Evolutionary conservation across 306 rosid species (phyloP).

Genomic region (Prunus kanzakura): DNA sequence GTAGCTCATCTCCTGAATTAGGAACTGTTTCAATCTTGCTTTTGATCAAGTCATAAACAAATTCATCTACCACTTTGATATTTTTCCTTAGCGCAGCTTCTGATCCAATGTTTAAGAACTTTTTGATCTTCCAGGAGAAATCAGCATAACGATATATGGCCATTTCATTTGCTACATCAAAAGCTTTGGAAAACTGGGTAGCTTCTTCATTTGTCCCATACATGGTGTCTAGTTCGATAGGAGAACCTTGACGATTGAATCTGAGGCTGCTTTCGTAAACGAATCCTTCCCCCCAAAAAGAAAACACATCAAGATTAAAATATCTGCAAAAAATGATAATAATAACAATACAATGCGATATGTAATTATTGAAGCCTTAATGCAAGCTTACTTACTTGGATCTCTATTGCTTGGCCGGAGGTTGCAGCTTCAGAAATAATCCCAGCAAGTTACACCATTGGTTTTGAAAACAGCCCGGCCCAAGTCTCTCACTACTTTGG

Average conservation of each 20-base stretch:
- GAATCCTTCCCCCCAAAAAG: background rate
- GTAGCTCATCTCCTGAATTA: background rate
- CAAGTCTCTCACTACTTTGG: constrained; percentile 6
- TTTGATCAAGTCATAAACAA: constrained; percentile 6
- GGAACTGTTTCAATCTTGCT: constrained; percentile 10
- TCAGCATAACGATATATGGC: background rate
- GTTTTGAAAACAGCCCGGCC: constrained; percentile 2
- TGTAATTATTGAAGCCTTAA: background rate
- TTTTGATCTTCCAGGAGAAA: constrained; percentile 13
- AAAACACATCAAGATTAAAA: background rate
- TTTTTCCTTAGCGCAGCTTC: constrained; percentile 18
- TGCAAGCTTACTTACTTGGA: constrained; percentile 10
- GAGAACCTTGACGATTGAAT: constrained; percentile 22
- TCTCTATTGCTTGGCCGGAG: background rate
- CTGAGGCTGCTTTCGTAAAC: constrained; percentile 13
- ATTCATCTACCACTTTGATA: background rate
- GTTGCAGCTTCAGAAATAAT: background rate
- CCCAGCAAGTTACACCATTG: constrained; percentile 15
- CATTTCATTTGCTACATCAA: constrained; percentile 1
- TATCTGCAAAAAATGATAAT: background rate
- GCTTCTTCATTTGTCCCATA: constrained; percentile 13
- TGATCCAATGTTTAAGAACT: constrained; percentile 23
- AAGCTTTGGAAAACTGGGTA: constrained; percentile 13
- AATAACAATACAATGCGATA: background rate
- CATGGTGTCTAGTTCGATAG: constrained; percentile 22